A percentile compares a stretch with the other conserved stretches of the same genome.
These are phyloP conservation scores for Dovyalis caffra DNA, from an alignment of 345 rosid species.

Conservation along the genomic window DNA sequence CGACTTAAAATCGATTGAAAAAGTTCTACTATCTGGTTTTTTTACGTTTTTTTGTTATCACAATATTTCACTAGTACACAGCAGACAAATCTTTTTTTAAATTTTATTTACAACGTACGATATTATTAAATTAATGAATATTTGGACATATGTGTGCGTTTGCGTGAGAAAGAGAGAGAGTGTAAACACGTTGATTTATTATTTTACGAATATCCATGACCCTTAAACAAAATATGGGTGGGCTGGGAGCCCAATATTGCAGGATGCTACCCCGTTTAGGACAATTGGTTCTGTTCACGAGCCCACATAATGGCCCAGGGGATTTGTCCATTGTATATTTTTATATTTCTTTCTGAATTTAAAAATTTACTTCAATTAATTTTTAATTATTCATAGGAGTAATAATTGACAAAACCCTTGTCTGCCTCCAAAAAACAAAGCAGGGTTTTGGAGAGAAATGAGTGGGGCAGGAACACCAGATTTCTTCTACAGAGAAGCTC, in stretches of 20 bases:
- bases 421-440: not conserved
- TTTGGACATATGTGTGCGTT: too few species aligned
- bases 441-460: constrained; percentile 41
- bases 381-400: too few species aligned
- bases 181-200: too few species aligned
- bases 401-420: not conserved
- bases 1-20: too few species aligned
- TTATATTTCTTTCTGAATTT: not conserved
- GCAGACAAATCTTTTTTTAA: too few species aligned
- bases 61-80: too few species aligned
- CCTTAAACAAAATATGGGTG: not conserved
- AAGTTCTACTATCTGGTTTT: too few species aligned
- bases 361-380: not conserved
- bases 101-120: too few species aligned
- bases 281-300: not conserved
- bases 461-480: constrained; percentile 79
- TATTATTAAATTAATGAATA: too few species aligned
- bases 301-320: not conserved
- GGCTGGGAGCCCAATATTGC: not conserved
- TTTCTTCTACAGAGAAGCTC: constrained; percentile 97
- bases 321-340: not conserved
- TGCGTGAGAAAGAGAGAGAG: too few species aligned
- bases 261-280: not conserved
- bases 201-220: too few species aligned
- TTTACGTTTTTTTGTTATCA: too few species aligned